Percentiles rank a stretch among this genome's conserved stretches.
Evolutionary conservation across 371 early-diverging fungal species (phyloP).

Genomic region (Entomophthora muscae): DNA sequence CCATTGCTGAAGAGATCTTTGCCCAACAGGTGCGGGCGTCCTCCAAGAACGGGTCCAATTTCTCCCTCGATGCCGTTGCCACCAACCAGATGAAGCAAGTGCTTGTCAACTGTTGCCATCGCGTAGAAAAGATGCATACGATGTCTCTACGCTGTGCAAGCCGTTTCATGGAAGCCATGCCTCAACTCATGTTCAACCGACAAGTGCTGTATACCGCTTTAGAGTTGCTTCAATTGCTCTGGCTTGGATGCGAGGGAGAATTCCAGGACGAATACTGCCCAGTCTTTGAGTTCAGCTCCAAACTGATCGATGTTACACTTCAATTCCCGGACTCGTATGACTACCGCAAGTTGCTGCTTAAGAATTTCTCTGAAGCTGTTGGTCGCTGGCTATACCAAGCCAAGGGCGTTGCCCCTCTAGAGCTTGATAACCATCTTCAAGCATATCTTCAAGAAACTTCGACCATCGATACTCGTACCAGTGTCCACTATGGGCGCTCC

Average conservation of each 20-base stretch:
- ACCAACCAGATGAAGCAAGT: constrained; percentile 35
- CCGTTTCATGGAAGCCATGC: constrained; percentile 33
- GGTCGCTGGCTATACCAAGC: constrained; percentile 48
- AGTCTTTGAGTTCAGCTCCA: constrained; percentile 46
- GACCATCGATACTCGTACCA: constrained; percentile 2
- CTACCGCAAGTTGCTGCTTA: constrained; percentile 48
- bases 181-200: constrained; percentile 56
- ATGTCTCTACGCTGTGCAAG: constrained; percentile 33
- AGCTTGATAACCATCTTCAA: constrained; percentile 28
- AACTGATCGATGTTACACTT: constrained; percentile 38
- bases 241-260: constrained; percentile 67
- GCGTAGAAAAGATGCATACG: constrained; percentile 40
- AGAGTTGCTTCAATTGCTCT: constrained; percentile 58
- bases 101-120: constrained; percentile 44
- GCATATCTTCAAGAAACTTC: constrained; percentile 8
- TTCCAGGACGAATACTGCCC: constrained; percentile 64
- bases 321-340: constrained; percentile 55
- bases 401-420: constrained; percentile 26
- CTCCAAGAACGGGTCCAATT: constrained; percentile 24
- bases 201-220: constrained; percentile 34
- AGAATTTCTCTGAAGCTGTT: constrained; percentile 37
- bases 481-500: constrained; percentile 16
- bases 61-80: constrained; percentile 25
- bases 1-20: constrained; percentile 38
- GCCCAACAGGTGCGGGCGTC: constrained; percentile 17